Evolutionary conservation across 108 stramenopile species (phyloP), one percentile per base, ranked within the genome.

Genomic region (Nitzschia palea): DNA sequence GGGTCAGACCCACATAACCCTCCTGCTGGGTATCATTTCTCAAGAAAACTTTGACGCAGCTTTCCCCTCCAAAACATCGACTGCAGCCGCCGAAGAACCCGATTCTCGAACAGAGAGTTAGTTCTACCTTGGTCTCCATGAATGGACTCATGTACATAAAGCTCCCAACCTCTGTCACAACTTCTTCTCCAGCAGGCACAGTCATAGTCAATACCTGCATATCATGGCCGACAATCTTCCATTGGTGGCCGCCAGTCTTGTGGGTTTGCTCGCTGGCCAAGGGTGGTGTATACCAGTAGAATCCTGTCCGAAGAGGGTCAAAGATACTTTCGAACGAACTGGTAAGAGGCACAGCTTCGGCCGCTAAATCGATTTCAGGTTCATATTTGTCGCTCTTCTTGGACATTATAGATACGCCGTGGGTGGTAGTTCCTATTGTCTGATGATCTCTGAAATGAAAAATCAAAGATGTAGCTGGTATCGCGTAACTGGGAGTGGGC

Each of bases 1-100:
- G 77, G 23, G 85, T 86, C 15, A 86, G 18, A 9, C 80, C 81
- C 3, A 80, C 82, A 52, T 80, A 82, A 29, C 80, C 85, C 29
- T 73, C 68, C 12, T 66, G 32, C 10, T 23, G 20, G 23, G 66
- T 53, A 8, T 68, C 44, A 58, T 86, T 86, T 29, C 18, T 42
- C 44, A 81, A 58, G n/a, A 68, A 61, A 28, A 83, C 80, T 73
- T 82, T 86, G 54, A 71, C 73, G 35, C 77, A 76, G 27, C 64
- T 58, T 68, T 86, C 85, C 9, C 85, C 85, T 14, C 78, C 74
- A 23, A 58, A 79, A 28, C 65, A 61, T 3, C 77, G 65, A 4
- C 36, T 44, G 29, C 68, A 80, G 20, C 73, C 76, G 33, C 69
- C 80, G 23, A 25, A 1, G 33, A 44, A 65, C 25, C 70, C 69